Conservation (phyloP, 1,284 basidiomycete species). For the Heterobasidion irregulare region DNA sequence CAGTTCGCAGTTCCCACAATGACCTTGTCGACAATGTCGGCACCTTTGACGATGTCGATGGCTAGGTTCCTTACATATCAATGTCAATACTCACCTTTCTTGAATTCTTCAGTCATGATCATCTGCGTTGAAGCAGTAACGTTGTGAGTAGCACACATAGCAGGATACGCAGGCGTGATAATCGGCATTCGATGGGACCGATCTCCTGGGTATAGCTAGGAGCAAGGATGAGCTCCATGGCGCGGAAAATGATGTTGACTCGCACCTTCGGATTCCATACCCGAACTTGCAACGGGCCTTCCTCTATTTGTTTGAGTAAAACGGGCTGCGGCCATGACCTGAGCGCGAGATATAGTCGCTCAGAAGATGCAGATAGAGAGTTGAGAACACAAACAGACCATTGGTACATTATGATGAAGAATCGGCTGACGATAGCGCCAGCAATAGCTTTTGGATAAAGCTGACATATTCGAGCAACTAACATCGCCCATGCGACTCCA, state of each 20-base stretch:
- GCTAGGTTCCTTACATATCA: neutral
- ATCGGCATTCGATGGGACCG: slow-evolving; percentile 98
- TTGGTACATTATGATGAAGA: slow-evolving; percentile 95
- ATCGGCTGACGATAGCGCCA: slow-evolving; percentile 92
- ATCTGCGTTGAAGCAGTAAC: slow-evolving; percentile 93
- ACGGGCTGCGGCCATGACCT: slow-evolving; percentile 99
- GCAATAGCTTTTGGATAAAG: slow-evolving; percentile 94
- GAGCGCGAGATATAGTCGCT: slow-evolving; percentile 5
- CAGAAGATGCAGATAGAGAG: neutral
- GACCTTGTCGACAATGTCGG: slow-evolving; percentile 90
- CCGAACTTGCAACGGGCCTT: slow-evolving; percentile 86
- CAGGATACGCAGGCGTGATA: slow-evolving; percentile 98
- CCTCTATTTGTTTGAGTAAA: slow-evolving; percentile 92
- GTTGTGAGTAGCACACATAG: slow-evolving; percentile 99
- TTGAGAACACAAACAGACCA: slow-evolving; percentile 49
- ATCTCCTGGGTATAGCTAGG: slow-evolving; percentile 90
- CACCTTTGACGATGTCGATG: slow-evolving; percentile 38
- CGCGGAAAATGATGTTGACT: neutral
- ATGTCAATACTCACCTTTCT: slow-evolving; percentile 54
- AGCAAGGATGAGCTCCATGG: neutral
- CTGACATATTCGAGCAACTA: slow-evolving; percentile 98
- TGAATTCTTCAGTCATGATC: slow-evolving; percentile 96
- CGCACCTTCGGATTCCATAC: slow-evolving; percentile 96
- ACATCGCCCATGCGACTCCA: slow-evolving; percentile 98
- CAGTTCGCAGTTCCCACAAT: slow-evolving; percentile 81